These are phyloP conservation scores for Fusarium sp. DNA, from an alignment of 2,329 filamentous ascomycete genomes.

Conservation along the genomic window DNA sequence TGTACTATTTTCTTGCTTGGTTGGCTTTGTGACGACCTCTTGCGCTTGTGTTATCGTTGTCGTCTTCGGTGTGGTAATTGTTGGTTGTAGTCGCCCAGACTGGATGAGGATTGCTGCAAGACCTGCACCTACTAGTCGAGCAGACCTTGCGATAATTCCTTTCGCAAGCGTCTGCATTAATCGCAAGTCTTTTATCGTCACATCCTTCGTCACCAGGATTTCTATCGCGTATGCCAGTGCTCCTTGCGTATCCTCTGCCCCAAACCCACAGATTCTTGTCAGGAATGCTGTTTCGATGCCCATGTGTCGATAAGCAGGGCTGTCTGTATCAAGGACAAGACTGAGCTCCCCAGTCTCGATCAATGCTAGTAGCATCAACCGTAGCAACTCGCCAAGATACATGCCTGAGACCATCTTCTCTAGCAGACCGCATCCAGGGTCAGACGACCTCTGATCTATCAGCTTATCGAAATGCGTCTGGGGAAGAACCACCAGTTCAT, in stretches of 20 bases:
- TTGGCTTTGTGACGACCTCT: not conserved
- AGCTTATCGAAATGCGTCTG: conserved; percentile 12
- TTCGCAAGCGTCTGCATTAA: not conserved
- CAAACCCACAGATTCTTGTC: not conserved
- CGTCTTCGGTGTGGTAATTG: not conserved
- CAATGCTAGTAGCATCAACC: not conserved
- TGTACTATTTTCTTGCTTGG: fast-evolving
- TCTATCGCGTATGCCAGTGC: not conserved
- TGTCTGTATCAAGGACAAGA: not conserved
- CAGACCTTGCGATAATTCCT: not conserved
- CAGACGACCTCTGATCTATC: conserved; percentile 4
- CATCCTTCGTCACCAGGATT: not conserved
- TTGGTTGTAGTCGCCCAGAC: not conserved
- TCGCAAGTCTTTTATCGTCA: not conserved
- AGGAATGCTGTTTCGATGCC: not conserved
- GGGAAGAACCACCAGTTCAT: not conserved
- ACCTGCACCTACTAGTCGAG: conserved; percentile 7
- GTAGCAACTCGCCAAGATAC: conserved; percentile 7
- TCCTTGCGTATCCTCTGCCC: fast-evolving
- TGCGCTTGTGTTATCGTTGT: not conserved
- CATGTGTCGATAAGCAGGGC: not conserved
- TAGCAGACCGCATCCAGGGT: conserved; percentile 1
- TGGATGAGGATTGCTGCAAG: conserved; percentile 5
- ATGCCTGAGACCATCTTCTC: conserved; percentile 24
- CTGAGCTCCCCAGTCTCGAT: fast-evolving